phyloP scores from a whole-genome alignment of 495 filamentous ascomycete genomes.

The Aspergillus cavernicola region DNA sequence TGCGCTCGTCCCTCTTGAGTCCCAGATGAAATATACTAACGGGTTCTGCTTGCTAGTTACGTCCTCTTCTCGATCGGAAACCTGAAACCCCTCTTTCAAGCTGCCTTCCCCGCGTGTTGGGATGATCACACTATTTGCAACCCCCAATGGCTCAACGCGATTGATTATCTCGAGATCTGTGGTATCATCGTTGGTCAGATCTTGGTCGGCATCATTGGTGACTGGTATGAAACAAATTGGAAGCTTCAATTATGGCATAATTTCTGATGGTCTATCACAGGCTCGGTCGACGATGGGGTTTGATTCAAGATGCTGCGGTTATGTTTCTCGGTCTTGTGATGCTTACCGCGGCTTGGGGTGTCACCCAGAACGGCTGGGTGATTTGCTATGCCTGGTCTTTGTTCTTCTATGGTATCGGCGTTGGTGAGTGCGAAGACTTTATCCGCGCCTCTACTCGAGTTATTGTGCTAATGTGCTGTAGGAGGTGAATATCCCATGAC shows the following conservation, averaged over 20 bases:
- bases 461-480: conserved; percentile 16
- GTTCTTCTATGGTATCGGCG: conserved; percentile 87
- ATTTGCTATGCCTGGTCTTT: conserved; percentile 89
- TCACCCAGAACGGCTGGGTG: conserved; percentile 81
- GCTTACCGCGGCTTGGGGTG: conserved; percentile 82
- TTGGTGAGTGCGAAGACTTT: conserved; percentile 48
- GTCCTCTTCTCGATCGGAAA: conserved; percentile 95
- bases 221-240: conserved; percentile 40
- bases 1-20: background rate
- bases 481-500: conserved; percentile 91
- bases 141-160: conserved; percentile 67
- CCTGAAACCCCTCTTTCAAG: conserved; percentile 68
- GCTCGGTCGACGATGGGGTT: conserved; percentile 83
- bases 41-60: conserved; percentile 46
- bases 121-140: conserved; percentile 58
- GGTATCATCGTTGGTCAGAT: conserved; percentile 89
- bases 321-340: conserved; percentile 88
- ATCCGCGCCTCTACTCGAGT: background rate
- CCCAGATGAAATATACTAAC: background rate
- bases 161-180: conserved; percentile 80
- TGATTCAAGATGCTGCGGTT: conserved; percentile 88
- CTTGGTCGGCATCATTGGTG: conserved; percentile 61
- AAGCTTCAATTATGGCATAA: background rate
- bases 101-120: conserved; percentile 74
- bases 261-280: conserved; percentile 31